Percentiles rank a stretch among this genome's conserved stretches.
Evolutionary conservation across 768 basidiomycete genomes (phyloP).

Genomic region (Serendipita vermifera): DNA sequence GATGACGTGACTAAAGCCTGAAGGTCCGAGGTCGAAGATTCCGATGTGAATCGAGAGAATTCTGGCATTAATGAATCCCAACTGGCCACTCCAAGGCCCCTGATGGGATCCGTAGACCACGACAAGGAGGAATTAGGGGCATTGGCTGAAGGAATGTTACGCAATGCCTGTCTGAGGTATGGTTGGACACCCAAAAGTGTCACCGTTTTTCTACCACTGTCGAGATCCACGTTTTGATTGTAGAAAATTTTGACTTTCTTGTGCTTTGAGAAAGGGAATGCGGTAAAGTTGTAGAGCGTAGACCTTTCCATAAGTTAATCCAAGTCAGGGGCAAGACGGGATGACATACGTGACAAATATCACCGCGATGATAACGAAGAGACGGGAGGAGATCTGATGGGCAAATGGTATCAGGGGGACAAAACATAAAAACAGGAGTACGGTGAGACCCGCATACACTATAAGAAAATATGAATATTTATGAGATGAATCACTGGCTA

Average conservation of each 20-base stretch:
- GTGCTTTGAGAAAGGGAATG: constrained; percentile 59
- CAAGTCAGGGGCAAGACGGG: too few species aligned
- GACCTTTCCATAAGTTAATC: too few species aligned
- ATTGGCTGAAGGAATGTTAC: constrained; percentile 40
- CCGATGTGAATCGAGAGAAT: background rate
- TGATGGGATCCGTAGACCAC: constrained; percentile 13
- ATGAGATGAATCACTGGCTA: constrained; percentile 5
- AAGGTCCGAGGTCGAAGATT: constrained; percentile 25
- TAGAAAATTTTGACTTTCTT: constrained; percentile 66
- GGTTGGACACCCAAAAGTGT: constrained; percentile 19
- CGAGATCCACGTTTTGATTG: constrained; percentile 44
- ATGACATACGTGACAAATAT: constrained; percentile 30
- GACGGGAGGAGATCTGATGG: constrained; percentile 33
- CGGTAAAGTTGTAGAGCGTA: constrained; percentile 28
- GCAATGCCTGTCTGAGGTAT: constrained; percentile 20
- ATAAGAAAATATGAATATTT: background rate
- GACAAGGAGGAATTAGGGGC: constrained; percentile 26
- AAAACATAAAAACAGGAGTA: constrained; percentile 38
- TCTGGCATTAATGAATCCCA: background rate
- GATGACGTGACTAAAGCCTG: constrained; percentile 37
- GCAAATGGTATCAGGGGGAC: constrained; percentile 54
- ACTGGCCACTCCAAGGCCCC: background rate
- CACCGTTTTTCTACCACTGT: constrained; percentile 19
- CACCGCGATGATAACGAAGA: constrained; percentile 27
- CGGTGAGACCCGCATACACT: constrained; percentile 40